phyloP scores from a whole-genome alignment of 2,329 filamentous ascomycete species.

The Monilinia vaccinii-corymbosi region DNA sequence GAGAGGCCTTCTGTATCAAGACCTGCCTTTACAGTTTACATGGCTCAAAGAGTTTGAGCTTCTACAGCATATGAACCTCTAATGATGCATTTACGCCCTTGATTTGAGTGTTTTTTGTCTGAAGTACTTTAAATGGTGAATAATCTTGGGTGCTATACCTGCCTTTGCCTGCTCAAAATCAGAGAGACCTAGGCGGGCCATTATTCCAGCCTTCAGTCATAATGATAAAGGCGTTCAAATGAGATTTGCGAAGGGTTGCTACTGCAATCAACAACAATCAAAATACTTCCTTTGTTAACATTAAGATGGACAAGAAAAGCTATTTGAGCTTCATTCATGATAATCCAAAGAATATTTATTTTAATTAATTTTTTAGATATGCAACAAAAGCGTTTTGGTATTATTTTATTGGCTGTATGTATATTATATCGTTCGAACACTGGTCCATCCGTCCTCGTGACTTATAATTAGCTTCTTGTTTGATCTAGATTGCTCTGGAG shows the following conservation, averaged over 20 bases:
- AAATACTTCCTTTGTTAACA: background rate
- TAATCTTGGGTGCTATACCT: background rate
- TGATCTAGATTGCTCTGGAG: too few species aligned
- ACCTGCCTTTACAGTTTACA: constrained; percentile 15
- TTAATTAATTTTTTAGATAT: background rate
- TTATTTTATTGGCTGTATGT: background rate
- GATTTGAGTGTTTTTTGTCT: background rate
- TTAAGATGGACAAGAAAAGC: too few species aligned
- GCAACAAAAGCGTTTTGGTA: background rate
- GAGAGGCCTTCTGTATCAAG: constrained; percentile 26
- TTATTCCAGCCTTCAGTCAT: background rate
- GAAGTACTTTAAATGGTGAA: background rate
- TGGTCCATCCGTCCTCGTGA: too few species aligned
- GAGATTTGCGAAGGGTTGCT: too few species aligned
- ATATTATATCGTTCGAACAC: too few species aligned
- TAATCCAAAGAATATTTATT: too few species aligned
- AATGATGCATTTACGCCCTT: constrained; percentile 8
- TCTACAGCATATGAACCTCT: constrained; percentile 8
- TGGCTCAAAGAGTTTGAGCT: constrained; percentile 3
- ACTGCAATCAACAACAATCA: background rate
- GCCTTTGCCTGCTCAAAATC: background rate
- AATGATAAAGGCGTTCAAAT: too few species aligned
- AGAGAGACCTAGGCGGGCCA: background rate
- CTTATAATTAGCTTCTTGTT: background rate
- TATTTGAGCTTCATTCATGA: too few species aligned